These are phyloP conservation scores for Verticillium alfalfae DNA, from an alignment of 2,329 filamentous ascomycete species.

Conservation along the genomic window DNA sequence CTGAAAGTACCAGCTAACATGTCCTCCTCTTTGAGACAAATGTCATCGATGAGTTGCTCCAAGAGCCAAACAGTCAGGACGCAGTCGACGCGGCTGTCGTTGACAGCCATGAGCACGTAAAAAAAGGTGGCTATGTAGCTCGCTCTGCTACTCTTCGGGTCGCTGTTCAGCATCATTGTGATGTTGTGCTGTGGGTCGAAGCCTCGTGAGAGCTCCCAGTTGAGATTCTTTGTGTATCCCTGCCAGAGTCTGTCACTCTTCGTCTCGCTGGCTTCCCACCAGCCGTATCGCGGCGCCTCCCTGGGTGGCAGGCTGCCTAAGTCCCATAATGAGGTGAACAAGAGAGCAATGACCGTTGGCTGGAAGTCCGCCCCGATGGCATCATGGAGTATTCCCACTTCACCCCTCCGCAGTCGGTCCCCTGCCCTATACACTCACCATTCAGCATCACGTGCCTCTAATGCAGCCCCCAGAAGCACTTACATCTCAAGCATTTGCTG, in stretches of 20 bases:
- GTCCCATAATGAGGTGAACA: constrained; percentile 37
- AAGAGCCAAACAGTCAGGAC: constrained; percentile 39
- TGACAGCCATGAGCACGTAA: constrained; percentile 39
- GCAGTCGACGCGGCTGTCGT: constrained; percentile 32
- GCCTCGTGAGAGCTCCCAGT: constrained; percentile 28
- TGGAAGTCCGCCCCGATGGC: constrained; percentile 28
- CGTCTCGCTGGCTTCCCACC: constrained; percentile 28
- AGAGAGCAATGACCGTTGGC: constrained; percentile 37
- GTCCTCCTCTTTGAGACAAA: constrained; percentile 30
- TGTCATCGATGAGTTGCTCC: constrained; percentile 38
- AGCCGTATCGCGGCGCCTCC: constrained; percentile 27
- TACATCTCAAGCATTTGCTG: constrained; percentile 38
- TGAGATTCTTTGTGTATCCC: constrained; percentile 27
- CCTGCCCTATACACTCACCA: constrained; percentile 25
- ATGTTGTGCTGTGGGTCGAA: constrained; percentile 25
- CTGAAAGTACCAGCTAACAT: constrained; percentile 35
- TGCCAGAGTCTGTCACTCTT: constrained; percentile 28
- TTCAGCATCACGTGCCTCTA: neutral
- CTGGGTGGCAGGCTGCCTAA: constrained; percentile 25
- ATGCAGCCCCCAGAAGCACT: constrained; percentile 6
- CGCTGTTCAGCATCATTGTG: constrained; percentile 25
- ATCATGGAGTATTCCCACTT: constrained; percentile 25
- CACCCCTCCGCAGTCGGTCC: constrained; percentile 30
- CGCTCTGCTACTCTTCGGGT: constrained; percentile 32
- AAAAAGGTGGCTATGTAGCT: constrained; percentile 42